A percentile compares a stretch with the other conserved stretches of the same genome.
These are phyloP conservation scores for Oryza meridionalis DNA, from an alignment of 176 grass and related monocot genomes.

Conservation along the genomic window DNA sequence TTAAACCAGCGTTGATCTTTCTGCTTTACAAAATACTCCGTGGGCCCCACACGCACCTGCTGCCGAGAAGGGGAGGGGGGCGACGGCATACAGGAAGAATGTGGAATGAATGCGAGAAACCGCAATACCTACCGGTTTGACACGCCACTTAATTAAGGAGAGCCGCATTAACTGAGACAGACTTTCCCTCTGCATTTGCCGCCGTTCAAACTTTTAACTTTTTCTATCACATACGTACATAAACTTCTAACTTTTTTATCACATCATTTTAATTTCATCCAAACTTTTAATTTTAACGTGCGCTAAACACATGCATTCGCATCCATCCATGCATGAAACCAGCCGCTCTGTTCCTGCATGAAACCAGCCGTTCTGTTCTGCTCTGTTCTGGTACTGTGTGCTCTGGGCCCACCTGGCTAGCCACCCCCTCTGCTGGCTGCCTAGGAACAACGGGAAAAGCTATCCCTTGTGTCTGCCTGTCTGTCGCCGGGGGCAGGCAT, in stretches of 20 bases:
- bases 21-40: neutral
- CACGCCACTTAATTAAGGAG: slow-evolving; percentile 2
- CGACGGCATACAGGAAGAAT: neutral
- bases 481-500: neutral
- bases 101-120: slow-evolving; percentile 29
- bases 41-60: neutral
- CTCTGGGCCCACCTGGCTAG: neutral
- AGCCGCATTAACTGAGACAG: slow-evolving; percentile 9
- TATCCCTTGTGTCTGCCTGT: neutral
- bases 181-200: neutral
- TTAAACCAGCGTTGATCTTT: too few species aligned
- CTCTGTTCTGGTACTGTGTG: neutral
- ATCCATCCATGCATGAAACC: too few species aligned
- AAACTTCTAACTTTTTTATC: too few species aligned
- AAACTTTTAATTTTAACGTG: too few species aligned
- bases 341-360: neutral
- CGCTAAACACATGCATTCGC: too few species aligned
- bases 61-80: too few species aligned
- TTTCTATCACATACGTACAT: too few species aligned
- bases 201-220: too few species aligned
- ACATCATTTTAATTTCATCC: too few species aligned
- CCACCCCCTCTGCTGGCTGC: neutral
- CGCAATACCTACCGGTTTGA: slow-evolving; percentile 22
- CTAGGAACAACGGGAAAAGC: neutral
- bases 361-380: neutral